phyloP scores from a whole-genome alignment of 2,329 filamentous ascomycete genomes.

The Beauveria sp. region DNA sequence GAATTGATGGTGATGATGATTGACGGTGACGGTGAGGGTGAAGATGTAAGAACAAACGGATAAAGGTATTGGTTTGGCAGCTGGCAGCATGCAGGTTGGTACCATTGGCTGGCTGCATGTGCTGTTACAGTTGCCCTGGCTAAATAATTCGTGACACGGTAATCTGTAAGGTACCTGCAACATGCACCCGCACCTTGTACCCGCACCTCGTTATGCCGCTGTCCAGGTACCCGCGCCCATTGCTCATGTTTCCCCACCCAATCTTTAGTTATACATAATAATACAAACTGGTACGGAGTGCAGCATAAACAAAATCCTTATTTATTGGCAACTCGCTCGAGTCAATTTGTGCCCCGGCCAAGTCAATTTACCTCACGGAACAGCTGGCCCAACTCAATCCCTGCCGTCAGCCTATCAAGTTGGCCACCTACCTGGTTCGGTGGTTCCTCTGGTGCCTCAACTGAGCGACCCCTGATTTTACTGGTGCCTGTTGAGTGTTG shows the following conservation, averaged over 20 bases:
- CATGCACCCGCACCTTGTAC: too few relatives aligned
- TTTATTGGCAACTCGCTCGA: neutral
- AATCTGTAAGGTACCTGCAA: too few relatives aligned
- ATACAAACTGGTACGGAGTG: too few relatives aligned
- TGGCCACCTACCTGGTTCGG: neutral
- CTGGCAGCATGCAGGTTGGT: neutral
- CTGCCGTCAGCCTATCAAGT: conserved; percentile 1
- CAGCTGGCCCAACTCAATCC: neutral
- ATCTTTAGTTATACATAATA: neutral
- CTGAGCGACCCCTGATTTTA: conserved; percentile 7
- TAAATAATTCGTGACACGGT: too few relatives aligned
- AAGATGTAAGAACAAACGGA: neutral
- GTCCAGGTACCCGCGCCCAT: neutral
- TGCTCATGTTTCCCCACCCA: neutral
- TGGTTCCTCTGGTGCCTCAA: neutral
- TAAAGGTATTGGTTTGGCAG: neutral
- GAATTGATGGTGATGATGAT: neutral
- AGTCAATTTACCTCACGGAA: neutral
- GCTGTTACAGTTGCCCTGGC: too few relatives aligned
- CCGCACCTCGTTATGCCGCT: neutral
- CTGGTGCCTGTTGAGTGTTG: neutral
- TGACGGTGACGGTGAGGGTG: neutral
- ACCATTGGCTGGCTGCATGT: too few relatives aligned
- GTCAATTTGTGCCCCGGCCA: conserved; percentile 3
- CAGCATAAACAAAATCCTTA: too few relatives aligned